A percentile compares a stretch with the other conserved stretches of the same genome.
Evolutionary conservation across 768 basidiomycete species (phyloP).

Genomic region (Hygrophoropsis aurantiaca): DNA sequence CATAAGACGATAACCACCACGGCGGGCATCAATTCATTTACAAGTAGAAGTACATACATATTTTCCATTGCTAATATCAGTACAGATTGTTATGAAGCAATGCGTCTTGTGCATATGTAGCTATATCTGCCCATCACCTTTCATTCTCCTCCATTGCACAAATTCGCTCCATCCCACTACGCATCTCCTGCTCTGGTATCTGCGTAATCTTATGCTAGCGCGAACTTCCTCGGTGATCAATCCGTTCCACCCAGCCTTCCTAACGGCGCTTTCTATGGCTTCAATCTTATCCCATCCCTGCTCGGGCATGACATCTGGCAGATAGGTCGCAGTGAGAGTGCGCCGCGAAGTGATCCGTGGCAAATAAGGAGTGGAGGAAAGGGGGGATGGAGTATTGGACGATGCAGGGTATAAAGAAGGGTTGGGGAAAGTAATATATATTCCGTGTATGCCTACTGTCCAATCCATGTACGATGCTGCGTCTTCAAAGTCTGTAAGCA

Average conservation of each 20-base stretch:
- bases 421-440: conserved; percentile 84
- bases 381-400: conserved; percentile 68
- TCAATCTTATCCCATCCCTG: conserved; percentile 95
- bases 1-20: neutral
- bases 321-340: conserved; percentile 81
- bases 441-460: conserved; percentile 90
- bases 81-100: conserved; percentile 10
- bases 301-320: conserved; percentile 89
- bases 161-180: conserved; percentile 76
- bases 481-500: conserved; percentile 92
- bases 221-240: conserved; percentile 80
- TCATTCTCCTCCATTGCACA: conserved; percentile 64
- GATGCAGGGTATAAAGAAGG: conserved; percentile 56
- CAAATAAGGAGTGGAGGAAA: conserved; percentile 63
- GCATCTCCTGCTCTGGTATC: conserved; percentile 79
- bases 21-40: conserved; percentile 2
- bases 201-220: conserved; percentile 68
- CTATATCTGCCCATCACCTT: conserved; percentile 38
- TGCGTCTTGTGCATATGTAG: neutral
- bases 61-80: conserved; percentile 7
- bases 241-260: conserved; percentile 90
- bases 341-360: conserved; percentile 55
- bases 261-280: conserved; percentile 87
- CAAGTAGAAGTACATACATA: conserved; percentile 2
- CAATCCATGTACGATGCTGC: conserved; percentile 87